Evolutionary conservation across 1,284 basidiomycete genomes (phyloP).

Genomic region (Pseudozyma sp.): DNA sequence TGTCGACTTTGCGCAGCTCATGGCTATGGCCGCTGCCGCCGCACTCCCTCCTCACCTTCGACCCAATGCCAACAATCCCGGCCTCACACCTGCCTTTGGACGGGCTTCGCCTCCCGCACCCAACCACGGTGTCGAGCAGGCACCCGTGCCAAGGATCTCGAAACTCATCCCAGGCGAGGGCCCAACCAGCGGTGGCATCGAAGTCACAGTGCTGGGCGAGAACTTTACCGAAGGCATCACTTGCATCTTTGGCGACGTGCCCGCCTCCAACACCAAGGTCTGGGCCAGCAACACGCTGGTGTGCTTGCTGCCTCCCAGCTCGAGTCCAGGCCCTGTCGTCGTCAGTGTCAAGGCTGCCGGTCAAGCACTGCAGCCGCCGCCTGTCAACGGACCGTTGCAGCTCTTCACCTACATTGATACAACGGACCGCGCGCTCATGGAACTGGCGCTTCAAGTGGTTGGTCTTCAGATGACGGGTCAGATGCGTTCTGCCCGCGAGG

Average conservation of each 20-base stretch:
- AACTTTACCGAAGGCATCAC: conserved; percentile 75
- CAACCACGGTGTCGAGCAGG: conserved; percentile 54
- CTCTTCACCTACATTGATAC: conserved; percentile 87
- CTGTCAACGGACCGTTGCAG: conserved; percentile 71
- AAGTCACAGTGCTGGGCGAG: conserved; percentile 88
- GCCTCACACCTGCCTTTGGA: conserved; percentile 14
- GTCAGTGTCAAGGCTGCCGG: conserved; percentile 76
- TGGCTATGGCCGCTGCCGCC: conserved; percentile 74
- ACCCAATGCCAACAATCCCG: conserved; percentile 12
- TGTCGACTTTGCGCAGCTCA: conserved; percentile 71
- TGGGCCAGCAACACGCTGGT: conserved; percentile 95
- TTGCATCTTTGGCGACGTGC: conserved; percentile 87
- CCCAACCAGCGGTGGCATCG: conserved; percentile 84
- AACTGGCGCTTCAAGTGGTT: conserved; percentile 91
- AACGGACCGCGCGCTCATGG: conserved; percentile 91
- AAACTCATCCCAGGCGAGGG: conserved; percentile 82
- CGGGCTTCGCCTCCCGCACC: conserved; percentile 34
- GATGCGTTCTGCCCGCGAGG: conserved; percentile 89
- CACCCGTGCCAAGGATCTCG: conserved; percentile 56
- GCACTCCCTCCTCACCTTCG: conserved; percentile 45
- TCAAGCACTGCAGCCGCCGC: conserved; percentile 25
- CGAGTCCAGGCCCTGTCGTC: conserved; percentile 85
- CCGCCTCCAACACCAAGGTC: conserved; percentile 84
- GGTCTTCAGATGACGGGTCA: conserved; percentile 96
- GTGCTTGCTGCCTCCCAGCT: conserved; percentile 87